Conservation (phyloP, 371 early-diverging fungal species). For the Syncephalastrum sp. region DNA sequence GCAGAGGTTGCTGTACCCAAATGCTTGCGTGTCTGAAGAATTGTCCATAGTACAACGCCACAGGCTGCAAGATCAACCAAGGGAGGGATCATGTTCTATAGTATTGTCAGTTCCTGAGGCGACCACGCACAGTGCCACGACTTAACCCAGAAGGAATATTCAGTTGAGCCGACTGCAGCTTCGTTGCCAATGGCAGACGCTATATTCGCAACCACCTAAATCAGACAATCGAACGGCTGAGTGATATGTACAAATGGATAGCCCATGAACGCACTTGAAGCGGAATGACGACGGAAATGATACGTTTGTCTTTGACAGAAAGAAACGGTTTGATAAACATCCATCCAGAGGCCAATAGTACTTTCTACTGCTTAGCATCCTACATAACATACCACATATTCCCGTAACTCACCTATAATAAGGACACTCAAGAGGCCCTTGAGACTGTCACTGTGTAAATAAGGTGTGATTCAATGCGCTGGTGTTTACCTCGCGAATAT, state of each 20-base stretch:
- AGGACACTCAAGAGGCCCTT: constrained; percentile 57
- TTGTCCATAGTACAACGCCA: constrained; percentile 51
- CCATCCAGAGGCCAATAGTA: constrained; percentile 60
- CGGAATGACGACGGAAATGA: constrained; percentile 54
- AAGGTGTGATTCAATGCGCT: background rate
- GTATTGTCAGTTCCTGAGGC: background rate
- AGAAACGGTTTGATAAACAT: constrained; percentile 63
- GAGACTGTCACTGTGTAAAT: constrained; percentile 24
- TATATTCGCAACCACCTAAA: constrained; percentile 40
- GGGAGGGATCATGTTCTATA: constrained; percentile 46
- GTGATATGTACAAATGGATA: no score
- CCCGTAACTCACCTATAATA: constrained; percentile 38
- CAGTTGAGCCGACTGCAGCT: constrained; percentile 51
- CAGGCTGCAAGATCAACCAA: constrained; percentile 53
- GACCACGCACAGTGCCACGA: background rate
- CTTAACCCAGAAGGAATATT: constrained; percentile 58
- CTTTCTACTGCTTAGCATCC: constrained; percentile 12
- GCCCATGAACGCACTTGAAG: constrained; percentile 27
- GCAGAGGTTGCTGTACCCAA: constrained; percentile 37
- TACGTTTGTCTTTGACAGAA: constrained; percentile 51
- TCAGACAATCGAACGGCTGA: no score
- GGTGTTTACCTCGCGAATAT: constrained; percentile 50
- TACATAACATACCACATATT: background rate
- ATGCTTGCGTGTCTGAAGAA: constrained; percentile 54
- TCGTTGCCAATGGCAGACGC: constrained; percentile 52